Percentiles rank a stretch among this genome's conserved stretches.
These are phyloP conservation scores for Fraxinus sp. DNA, from an alignment of 305 asterid genomes.

Conservation along the genomic window DNA sequence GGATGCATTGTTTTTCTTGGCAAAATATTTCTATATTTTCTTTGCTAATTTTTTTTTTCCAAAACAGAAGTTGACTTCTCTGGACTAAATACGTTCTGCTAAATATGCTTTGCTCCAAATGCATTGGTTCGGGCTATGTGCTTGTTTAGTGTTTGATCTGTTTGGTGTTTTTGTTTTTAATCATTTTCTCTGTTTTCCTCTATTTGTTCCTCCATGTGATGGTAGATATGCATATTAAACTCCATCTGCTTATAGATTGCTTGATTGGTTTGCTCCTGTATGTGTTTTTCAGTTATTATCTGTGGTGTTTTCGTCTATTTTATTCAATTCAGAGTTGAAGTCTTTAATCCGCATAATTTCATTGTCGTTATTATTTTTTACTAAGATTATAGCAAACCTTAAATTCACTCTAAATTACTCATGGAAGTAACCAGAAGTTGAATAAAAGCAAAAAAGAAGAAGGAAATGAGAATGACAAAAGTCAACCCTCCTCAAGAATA, in stretches of 20 bases:
- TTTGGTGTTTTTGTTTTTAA: not conserved
- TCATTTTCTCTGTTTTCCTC: not conserved
- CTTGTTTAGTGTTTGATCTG: not conserved
- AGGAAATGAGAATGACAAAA: not conserved
- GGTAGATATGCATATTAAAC: not conserved
- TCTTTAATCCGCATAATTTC: not conserved
- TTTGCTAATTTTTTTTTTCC: not conserved
- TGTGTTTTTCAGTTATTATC: not conserved
- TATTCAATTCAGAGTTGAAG: not conserved
- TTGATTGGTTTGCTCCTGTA: not conserved
- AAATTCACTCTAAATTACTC: not conserved
- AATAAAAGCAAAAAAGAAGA: constrained; percentile 6
- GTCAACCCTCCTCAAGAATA: not conserved
- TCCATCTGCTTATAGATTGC: not conserved
- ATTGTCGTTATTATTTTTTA: not conserved
- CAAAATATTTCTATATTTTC: not conserved
- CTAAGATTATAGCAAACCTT: not conserved
- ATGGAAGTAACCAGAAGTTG: not conserved
- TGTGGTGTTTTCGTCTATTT: not conserved
- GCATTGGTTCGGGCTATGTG: not conserved
- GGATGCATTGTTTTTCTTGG: not conserved
- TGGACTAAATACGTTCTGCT: not conserved
- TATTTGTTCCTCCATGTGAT: not conserved
- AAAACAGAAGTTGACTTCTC: not conserved
- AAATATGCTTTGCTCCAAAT: not conserved